Evolutionary conservation across 495 filamentous ascomycete species (phyloP), one percentile per base, ranked within the genome.

Genomic region (Stereocaulon alpinum): DNA sequence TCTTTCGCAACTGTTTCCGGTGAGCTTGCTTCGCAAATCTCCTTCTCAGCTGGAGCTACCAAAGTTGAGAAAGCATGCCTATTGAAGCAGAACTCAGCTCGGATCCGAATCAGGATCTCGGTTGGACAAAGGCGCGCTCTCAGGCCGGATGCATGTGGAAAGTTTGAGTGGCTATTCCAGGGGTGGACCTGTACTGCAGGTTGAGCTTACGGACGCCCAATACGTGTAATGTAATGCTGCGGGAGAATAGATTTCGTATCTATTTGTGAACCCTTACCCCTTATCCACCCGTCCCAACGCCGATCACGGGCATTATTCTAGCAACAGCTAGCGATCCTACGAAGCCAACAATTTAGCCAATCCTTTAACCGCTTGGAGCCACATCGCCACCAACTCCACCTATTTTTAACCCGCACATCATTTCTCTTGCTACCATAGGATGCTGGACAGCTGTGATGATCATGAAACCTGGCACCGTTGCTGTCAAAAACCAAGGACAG

Each of bases 371-470:
- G 56, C 56, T 50, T 59, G 55, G 34, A 41, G 44, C 27, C 44
- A 59, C 18, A 27, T 59, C 27, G 56, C 56, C 56, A 59, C 60
- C 54, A 49, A 12, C 52, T 34, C 34, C 43, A 14, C n/a, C 55
- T 62, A 62, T 58, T 62, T 62, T 62, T 62, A 62, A 52, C 60
- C 30, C 45, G 11, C 32, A 12, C 37, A 42, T 9, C 30, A 4
- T 10, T 40, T 14, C 40, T 20, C 32, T 14, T 42, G 3, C 40
- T 6, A 27, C 29, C 52, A 9, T 24, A 10, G 9, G 4, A 20
- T 34, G 29, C 29, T 51, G 29, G 49, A 40, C 0, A 56, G 55
- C n/a, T 4, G 45, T 56, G 18, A 18, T 17, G 41, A 37, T 56
- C 30, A 29, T 5, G 30, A 18, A 18, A 56, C 40, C 34, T 47